Conservation (phyloP, 805 yeast species). For the Metschnikowia matae region DNA sequence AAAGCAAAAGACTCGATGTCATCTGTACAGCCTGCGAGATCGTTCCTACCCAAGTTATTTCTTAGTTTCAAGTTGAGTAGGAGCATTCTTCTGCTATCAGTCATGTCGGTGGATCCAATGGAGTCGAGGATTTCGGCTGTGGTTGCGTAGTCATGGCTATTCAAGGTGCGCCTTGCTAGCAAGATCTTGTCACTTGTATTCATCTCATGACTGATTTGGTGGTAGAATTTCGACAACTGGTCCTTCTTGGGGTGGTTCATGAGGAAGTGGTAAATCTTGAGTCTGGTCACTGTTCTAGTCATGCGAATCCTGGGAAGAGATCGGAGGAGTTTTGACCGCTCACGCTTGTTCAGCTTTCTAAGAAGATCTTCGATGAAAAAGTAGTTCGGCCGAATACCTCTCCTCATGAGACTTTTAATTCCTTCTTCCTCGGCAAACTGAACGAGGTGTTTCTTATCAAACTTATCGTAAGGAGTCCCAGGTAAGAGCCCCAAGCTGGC, state of each 20-base stretch:
- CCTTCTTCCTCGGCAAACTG: constrained; percentile 31
- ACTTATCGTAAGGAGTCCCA: constrained; percentile 7
- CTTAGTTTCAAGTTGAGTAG: constrained; percentile 26
- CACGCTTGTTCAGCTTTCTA: constrained; percentile 20
- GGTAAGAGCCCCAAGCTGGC: constrained; percentile 15
- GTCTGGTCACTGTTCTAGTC: constrained; percentile 17
- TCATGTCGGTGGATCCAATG: constrained; percentile 22
- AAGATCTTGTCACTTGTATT: constrained; percentile 26
- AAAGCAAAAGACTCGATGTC: constrained; percentile 30
- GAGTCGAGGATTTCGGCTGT: constrained; percentile 22
- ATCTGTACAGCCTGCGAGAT: constrained; percentile 19
- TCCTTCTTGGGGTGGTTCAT: constrained; percentile 16
- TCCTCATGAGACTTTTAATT: constrained; percentile 27
- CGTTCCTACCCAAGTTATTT: constrained; percentile 16
- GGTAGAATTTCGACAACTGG: constrained; percentile 16
- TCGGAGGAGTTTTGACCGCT: constrained; percentile 18
- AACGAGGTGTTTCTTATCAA: constrained; percentile 22
- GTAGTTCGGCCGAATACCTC: constrained; percentile 36
- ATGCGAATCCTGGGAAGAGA: constrained; percentile 25
- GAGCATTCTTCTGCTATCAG: constrained; percentile 25
- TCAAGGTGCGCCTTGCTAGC: constrained; percentile 29
- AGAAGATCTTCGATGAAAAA: constrained; percentile 30
- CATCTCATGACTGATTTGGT: constrained; percentile 12
- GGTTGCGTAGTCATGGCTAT: constrained; percentile 23
- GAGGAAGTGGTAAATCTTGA: constrained; percentile 13